Percentiles rank a stretch among this genome's conserved stretches.
phyloP scores from a whole-genome alignment of 106 monocot species.

The Dendrobium chrysotoxum region DNA sequence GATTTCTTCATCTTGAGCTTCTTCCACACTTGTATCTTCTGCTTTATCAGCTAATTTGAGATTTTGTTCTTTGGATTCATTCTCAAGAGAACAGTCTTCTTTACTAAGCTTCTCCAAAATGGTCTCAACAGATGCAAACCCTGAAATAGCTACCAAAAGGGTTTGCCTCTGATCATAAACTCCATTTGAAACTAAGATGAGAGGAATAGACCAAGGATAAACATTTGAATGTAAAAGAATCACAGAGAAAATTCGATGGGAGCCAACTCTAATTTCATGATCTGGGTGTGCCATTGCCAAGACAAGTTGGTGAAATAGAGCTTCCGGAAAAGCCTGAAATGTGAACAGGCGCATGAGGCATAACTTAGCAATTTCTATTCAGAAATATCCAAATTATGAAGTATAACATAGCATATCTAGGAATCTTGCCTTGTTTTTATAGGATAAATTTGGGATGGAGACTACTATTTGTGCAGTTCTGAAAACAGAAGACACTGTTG shows the following conservation, averaged over 20 bases:
- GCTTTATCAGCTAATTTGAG: slow-evolving; percentile 4
- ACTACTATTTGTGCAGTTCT: slow-evolving; percentile 39
- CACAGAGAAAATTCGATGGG: slow-evolving; percentile 68
- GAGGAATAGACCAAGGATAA: slow-evolving; percentile 50
- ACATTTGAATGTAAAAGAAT: slow-evolving; percentile 51
- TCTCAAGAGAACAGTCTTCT: slow-evolving; percentile 4
- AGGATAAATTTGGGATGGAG: slow-evolving; percentile 50
- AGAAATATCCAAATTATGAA: neutral
- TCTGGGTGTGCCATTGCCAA: slow-evolving; percentile 83
- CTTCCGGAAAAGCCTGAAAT: slow-evolving; percentile 86
- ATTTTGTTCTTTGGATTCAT: slow-evolving; percentile 4
- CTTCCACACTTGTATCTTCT: slow-evolving; percentile 15
- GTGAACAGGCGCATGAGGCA: neutral
- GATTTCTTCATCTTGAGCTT: slow-evolving; percentile 6
- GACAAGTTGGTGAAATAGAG: slow-evolving; percentile 85
- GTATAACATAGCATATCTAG: neutral
- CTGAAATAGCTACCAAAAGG: slow-evolving; percentile 43
- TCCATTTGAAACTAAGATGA: slow-evolving; percentile 20
- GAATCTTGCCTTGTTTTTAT: slow-evolving; percentile 57
- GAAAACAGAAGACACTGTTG: slow-evolving; percentile 50
- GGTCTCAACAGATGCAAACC: slow-evolving; percentile 36
- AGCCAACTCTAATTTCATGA: slow-evolving; percentile 64
- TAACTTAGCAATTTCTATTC: neutral
- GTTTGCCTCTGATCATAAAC: slow-evolving; percentile 30
- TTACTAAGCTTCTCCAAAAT: slow-evolving; percentile 20